These are phyloP conservation scores for Globisporangium paroecandrum DNA, from an alignment of 352 stramenopile species.

Conservation along the genomic window DNA sequence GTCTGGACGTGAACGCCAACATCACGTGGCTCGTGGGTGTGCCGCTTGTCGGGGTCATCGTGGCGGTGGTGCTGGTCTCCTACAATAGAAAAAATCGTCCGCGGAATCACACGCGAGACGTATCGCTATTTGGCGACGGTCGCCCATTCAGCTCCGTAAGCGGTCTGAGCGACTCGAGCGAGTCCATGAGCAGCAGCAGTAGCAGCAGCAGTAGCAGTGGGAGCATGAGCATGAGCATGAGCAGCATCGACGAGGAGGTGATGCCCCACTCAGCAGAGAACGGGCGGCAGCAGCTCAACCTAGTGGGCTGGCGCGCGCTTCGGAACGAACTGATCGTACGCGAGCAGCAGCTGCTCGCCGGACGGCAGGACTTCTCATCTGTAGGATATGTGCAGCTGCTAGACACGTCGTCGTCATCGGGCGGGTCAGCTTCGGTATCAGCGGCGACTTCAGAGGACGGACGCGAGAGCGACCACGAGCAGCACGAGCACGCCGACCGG, in stretches of 20 bases:
- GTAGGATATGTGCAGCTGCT: slow-evolving; percentile 44
- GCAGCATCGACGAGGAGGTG: slow-evolving; percentile 3
- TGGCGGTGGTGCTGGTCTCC: slow-evolving; percentile 39
- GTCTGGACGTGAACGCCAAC: slow-evolving; percentile 27
- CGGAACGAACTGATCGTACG: slow-evolving; percentile 48
- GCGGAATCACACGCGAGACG: slow-evolving; percentile 21
- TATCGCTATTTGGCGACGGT: slow-evolving; percentile 16
- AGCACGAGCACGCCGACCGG: background rate
- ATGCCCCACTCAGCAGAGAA: background rate
- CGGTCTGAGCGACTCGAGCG: slow-evolving; percentile 12
- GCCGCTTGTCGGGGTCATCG: slow-evolving; percentile 35
- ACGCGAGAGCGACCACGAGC: slow-evolving; percentile 14
- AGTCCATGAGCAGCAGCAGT: slow-evolving; percentile 1
- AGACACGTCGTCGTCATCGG: slow-evolving; percentile 33
- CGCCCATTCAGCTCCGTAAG: slow-evolving; percentile 7
- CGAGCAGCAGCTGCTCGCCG: slow-evolving; percentile 40
- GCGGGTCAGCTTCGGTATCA: slow-evolving; percentile 1
- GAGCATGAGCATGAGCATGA: slow-evolving; percentile 3
- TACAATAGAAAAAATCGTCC: slow-evolving; percentile 26
- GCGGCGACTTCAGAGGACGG: slow-evolving; percentile 4
- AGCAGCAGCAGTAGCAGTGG: slow-evolving; percentile 15
- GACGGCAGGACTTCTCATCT: slow-evolving; percentile 36
- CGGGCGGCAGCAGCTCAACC: slow-evolving; percentile 29
- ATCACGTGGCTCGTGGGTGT: slow-evolving; percentile 38
- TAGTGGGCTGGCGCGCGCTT: slow-evolving; percentile 57